Percentiles rank a stretch among this genome's conserved stretches.
Evolutionary conservation across 1,284 basidiomycete species (phyloP).

Genomic region (Coniferiporia weirii): DNA sequence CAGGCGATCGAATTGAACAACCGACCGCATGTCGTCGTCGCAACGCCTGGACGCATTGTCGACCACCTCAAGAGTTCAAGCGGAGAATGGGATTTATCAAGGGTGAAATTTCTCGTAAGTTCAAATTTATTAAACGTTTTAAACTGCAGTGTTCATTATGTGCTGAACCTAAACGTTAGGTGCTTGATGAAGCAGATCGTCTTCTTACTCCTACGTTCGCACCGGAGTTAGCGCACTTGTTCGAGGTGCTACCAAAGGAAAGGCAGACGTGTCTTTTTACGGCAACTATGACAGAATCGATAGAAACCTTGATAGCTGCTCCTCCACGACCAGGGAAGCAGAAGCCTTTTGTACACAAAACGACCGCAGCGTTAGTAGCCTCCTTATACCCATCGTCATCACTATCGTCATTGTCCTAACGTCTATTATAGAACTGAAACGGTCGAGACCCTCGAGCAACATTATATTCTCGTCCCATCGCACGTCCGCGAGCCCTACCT

Average conservation of each 20-base stretch:
- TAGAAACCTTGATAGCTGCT: constrained; percentile 75
- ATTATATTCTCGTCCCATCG: constrained; percentile 91
- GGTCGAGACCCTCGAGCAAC: constrained; percentile 78
- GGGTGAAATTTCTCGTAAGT: constrained; percentile 82
- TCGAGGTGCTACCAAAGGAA: constrained; percentile 74
- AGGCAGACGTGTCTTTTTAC: constrained; percentile 97
- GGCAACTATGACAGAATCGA: constrained; percentile 86
- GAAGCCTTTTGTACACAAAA: constrained; percentile 84
- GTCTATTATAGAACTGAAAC: constrained; percentile 67
- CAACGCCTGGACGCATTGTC: constrained; percentile 93
- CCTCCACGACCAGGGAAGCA: constrained; percentile 78
- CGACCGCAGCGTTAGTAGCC: constrained; percentile 63
- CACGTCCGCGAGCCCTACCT: constrained; percentile 94
- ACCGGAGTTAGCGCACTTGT: constrained; percentile 78
- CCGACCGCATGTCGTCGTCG: constrained; percentile 91
- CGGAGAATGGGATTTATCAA: constrained; percentile 79
- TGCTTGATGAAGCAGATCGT: constrained; percentile 95
- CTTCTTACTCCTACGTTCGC: constrained; percentile 89
- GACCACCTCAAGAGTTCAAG: constrained; percentile 82
- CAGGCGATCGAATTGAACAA: constrained; percentile 86
- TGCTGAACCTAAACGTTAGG: constrained; percentile 37
- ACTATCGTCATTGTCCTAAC: background rate
- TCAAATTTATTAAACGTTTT: background rate
- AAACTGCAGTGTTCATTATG: background rate
- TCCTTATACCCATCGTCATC: background rate